Evolutionary conservation across 2,329 filamentous ascomycete species (phyloP), one percentile per base, ranked within the genome.

Genomic region (Botrytis deweyae): DNA sequence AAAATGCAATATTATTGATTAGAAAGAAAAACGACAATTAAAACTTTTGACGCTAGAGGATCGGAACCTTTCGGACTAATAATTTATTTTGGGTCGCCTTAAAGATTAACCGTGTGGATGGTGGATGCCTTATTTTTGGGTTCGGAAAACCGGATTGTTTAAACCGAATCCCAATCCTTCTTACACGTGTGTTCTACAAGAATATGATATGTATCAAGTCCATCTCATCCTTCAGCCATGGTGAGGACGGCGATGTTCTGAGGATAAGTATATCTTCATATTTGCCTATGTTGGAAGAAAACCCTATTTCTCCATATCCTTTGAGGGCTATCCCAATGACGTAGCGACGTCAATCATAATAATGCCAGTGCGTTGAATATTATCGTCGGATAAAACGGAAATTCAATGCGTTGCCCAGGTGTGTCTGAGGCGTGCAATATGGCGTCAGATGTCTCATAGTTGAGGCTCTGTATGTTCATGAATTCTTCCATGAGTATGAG

Each of bases 41-140:
- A 68, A 68, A 68, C 66, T 68, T 68, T 68, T 68, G 66, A 58
- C 66, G 66, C 66, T 68, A 68, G 25, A 29, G 40, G 18, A 58
- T 68, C 66, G 66, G 66, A 68, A 68, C 25, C 66, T 68, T 68
- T 68, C 66, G 66, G 66, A 68, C 66, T 10, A 44, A 46, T 46
- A 65, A 65, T 68, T 52, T 42, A 64, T 42, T 55, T 18, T n/a
- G 49, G 36, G 33, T 42, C 25, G 49, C 66, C 49, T 58, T 20
- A 42, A 16, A 14, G 6, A 58, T 58, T 29, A 29, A 33, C 14
- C 16, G 52, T 49, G 33, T 25, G 12, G 64, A 49, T 66, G 29
- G 22, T 36, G 4, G 64, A 49, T 66, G 44, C 64, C 64, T 66
- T 36, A 66, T 36, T 38, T 49, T 10, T 29, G 14, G n/a, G 29